Base-by-base conservation (phyloP, 768 basidiomycete species). In the Leccinum barrowsii region DNA sequence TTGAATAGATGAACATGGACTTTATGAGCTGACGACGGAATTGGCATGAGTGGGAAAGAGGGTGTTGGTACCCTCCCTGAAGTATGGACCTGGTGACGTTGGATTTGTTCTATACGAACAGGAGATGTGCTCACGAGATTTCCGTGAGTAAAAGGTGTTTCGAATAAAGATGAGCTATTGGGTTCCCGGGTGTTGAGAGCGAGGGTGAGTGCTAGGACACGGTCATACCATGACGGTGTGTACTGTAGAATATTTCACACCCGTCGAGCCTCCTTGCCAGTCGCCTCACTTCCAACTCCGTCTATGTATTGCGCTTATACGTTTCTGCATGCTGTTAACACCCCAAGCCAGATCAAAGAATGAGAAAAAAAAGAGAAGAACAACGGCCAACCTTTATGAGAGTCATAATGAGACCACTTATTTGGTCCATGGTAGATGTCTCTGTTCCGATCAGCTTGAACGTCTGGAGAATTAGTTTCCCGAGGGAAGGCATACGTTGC, bases 1-100 rank as follows among this genome's bases (percentile, higher is more conserved):
- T 94, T 7, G 97, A 97, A 73, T 98, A 99, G 91, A 98, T 98
- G 74, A 99, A 82, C 94, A 98, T 97, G 63, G 84, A 83, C 72
- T 93, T 95, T 24, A 87, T 86, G 68, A 95, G 83, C 58, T 83
- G 80, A 50, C 89, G 85, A 58, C 85, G 84, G 30, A 83, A 81
- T 75, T 99, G 96, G 86, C 91, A 95, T 76, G 84, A 80, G 21
- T 96, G 88, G 7, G 93, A 82, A 63, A 92, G 82, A 15, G 94
- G 90, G 75, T 98, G 94, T 58, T 91, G 87, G 77, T 96, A 97
- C 46, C 95, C 95, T 59, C 95, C 95, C 72, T 96, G 90, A 24
- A 93, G 81, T 65, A 92, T 80, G 7, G 92, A 93, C n/a, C 89
- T 86, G 59, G 8, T 24, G 13, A 28, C 22, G 40, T 57, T 49